Evolutionary conservation across 202 grass and related monocot species (phyloP).

Genomic region (Dendrocalamus latiflorus): DNA sequence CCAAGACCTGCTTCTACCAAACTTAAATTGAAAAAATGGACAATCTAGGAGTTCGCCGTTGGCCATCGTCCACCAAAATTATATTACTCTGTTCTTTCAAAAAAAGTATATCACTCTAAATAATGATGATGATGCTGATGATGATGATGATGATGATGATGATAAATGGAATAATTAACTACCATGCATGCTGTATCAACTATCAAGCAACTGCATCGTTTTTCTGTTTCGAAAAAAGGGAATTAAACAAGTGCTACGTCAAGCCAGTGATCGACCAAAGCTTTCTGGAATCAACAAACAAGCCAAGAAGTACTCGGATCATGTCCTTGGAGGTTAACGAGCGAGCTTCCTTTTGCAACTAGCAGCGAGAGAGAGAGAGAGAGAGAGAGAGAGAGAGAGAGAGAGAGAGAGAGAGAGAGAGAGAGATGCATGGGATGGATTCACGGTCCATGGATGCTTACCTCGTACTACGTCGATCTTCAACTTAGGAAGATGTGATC

Average conservation of each 20-base stretch:
- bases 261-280: neutral
- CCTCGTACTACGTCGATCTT: neutral
- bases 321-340: neutral
- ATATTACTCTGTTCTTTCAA: too few species aligned
- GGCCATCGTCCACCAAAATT: neutral
- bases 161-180: neutral
- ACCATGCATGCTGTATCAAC: neutral
- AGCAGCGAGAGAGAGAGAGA: too few species aligned
- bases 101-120: neutral
- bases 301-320: neutral
- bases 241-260: neutral
- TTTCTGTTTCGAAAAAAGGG: neutral
- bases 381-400: neutral
- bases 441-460: too few species aligned
- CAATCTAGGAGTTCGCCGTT: neutral
- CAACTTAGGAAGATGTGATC: neutral
- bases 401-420: neutral
- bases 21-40: neutral
- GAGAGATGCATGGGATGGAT: too few species aligned
- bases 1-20: neutral
- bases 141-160: too few species aligned
- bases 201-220: neutral
- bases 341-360: neutral
- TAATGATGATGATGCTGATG: too few species aligned
- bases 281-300: neutral